Base-by-base conservation (phyloP, 805 yeast species). In the Kuraishia cidri region DNA sequence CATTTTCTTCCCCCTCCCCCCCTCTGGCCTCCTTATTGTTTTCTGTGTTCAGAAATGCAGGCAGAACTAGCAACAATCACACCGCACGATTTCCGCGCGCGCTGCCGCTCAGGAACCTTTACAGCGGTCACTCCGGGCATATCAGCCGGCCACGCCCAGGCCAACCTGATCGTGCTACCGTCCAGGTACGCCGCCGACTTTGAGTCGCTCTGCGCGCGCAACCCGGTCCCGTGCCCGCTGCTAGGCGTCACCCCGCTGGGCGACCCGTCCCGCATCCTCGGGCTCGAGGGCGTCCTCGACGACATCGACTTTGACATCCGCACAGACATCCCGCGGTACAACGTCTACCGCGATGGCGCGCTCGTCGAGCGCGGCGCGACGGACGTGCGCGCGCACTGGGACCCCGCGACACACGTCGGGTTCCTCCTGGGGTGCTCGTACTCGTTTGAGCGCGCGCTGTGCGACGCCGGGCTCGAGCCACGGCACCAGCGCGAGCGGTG, bases 341-440 rank as follows among this genome's bases (percentile, higher is more conserved):
- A 44, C 17, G 47, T 60, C 5, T 62, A 56, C 38, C 45, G 51
- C 24, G 38, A 50, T 7, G 66, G 68, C 4, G 28, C 43, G 14
- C 35, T 58, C 5, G 35, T 43, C 11, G 45, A 37, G 8, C 23
- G 23, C 7, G 22, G 13, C 5, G 48, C 48, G 13, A 33, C 33
- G 2, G 47, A 54, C 34, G 48, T 61, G 5, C 29, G 17, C 4
- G 34, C 47, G 1, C 55, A 54, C 32, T 62, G 67, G 67, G 38
- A 45, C 2, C 9, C 7, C 10, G 39, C 40, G 3, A 47, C 45
- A 16, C 53, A 61, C 36, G 57, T 61, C n/a, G 68, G 64, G 6
- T 63, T 63, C 32, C 36, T 63, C 11, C 55, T 63, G 19, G 68
- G 69, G 11, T 63, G 68, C 37, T 62, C 67, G 1, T 60, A 44